Conservation (phyloP, 768 basidiomycete genomes). For the Leucogyrophana mollusca region DNA sequence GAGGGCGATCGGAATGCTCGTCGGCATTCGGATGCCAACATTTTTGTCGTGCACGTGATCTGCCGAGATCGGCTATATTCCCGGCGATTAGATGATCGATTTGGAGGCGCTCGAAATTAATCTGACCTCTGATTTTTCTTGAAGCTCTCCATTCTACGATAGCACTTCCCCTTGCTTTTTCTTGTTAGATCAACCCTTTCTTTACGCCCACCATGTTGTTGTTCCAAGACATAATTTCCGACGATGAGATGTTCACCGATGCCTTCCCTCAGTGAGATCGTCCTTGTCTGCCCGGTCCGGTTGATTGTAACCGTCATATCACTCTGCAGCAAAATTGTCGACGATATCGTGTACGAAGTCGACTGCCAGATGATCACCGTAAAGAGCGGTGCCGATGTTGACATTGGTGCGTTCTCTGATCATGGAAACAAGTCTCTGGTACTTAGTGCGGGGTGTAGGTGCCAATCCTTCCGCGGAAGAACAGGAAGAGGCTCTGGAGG, state of each 20-base stretch:
- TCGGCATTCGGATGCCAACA: constrained; percentile 18
- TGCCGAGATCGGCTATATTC: background rate
- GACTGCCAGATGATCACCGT: constrained; percentile 71
- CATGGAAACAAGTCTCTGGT: too few species aligned
- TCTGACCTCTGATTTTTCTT: constrained; percentile 19
- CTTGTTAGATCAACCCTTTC: constrained; percentile 4
- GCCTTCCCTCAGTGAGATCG: constrained; percentile 77
- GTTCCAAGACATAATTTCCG: constrained; percentile 69
- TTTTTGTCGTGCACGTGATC: constrained; percentile 14
- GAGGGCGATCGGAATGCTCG: constrained; percentile 7
- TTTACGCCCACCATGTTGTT: constrained; percentile 58
- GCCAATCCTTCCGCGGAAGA: constrained; percentile 95
- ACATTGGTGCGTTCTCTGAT: constrained; percentile 69
- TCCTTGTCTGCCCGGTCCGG: constrained; percentile 2
- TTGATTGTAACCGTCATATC: constrained; percentile 9
- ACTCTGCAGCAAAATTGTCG: constrained; percentile 65
- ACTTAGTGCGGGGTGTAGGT: constrained; percentile 43
- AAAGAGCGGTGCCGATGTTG: constrained; percentile 75
- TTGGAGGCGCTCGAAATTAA: constrained; percentile 1
- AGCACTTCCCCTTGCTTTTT: background rate
- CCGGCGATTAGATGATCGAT: constrained; percentile 1
- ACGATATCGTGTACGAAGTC: constrained; percentile 83
- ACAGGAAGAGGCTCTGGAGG: constrained; percentile 74
- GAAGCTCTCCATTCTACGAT: background rate
- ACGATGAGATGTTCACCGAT: constrained; percentile 93